Percentiles rank a stretch among this genome's conserved stretches.
Evolutionary conservation across 148 eudicot genomes (phyloP).

Genomic region (Vaccinium darrowii): DNA sequence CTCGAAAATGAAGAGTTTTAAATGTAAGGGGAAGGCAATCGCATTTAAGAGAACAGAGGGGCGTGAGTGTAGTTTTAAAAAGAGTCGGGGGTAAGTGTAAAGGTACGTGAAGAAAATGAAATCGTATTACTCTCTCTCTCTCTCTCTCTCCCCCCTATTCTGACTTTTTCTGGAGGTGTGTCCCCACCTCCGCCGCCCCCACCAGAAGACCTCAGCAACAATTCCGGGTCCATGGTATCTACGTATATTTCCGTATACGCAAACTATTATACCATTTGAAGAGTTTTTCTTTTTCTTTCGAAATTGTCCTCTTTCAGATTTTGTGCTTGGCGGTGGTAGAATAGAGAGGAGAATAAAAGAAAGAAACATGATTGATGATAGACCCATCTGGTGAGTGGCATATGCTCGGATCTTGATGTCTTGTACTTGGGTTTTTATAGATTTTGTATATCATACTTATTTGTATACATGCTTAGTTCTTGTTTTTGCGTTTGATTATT

Average conservation of each 20-base stretch:
- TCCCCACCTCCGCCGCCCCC: slow-evolving; percentile 5
- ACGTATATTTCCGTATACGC: slow-evolving; percentile 3
- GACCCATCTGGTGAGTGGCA: slow-evolving; percentile 28
- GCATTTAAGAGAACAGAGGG: not conserved
- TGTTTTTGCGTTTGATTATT: not conserved
- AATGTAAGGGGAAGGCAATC: not conserved
- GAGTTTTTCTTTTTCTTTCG: not conserved
- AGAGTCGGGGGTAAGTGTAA: not conserved
- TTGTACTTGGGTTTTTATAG: not conserved
- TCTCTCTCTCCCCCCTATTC: not conserved
- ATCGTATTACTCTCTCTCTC: not conserved
- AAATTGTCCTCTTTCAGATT: not conserved
- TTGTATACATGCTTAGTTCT: not conserved
- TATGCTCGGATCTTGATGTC: slow-evolving; percentile 8
- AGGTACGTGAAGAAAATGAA: no score
- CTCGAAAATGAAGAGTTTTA: not conserved
- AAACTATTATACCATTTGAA: not conserved
- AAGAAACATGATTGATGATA: slow-evolving; percentile 7
- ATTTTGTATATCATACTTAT: not conserved
- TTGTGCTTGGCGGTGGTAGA: not conserved
- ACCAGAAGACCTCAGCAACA: not conserved
- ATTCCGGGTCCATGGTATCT: slow-evolving; percentile 13
- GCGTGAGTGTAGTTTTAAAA: not conserved
- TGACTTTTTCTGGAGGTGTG: not conserved
- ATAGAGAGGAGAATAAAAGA: not conserved